A percentile compares a stretch with the other conserved stretches of the same genome.
Conservation (phyloP, 2,329 filamentous ascomycete species). For the Aureobasidium sp. region DNA sequence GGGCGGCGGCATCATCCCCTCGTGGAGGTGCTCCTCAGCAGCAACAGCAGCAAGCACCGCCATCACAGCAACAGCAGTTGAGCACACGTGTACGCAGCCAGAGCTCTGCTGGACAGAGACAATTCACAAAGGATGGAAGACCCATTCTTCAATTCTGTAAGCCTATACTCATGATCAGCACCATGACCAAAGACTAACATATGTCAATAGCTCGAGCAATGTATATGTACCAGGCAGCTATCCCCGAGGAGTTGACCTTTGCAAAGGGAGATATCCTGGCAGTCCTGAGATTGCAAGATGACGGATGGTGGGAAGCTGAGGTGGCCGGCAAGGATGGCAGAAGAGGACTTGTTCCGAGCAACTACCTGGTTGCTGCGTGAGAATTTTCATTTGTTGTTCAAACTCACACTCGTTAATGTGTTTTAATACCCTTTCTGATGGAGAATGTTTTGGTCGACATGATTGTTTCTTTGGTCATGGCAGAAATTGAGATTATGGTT, state of each 20-base stretch:
- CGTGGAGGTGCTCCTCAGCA: neutral
- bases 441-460: neutral
- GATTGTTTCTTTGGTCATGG: neutral
- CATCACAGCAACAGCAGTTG: constrained; percentile 19
- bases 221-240: constrained; percentile 90
- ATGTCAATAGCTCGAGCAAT: constrained; percentile 67
- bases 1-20: constrained; percentile 14
- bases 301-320: constrained; percentile 99
- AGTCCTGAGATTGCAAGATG: constrained; percentile 84
- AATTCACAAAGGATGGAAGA: constrained; percentile 78
- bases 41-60: neutral
- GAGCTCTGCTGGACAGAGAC: constrained; percentile 78
- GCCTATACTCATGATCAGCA: constrained; percentile 33
- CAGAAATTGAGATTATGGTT: neutral
- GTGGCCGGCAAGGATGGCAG: constrained; percentile 58
- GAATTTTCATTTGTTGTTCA: neutral
- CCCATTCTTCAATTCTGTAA: constrained; percentile 91
- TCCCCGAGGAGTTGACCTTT: constrained; percentile 90
- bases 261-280: constrained; percentile 86
- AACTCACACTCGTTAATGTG: neutral
- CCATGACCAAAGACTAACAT: constrained; percentile 11
- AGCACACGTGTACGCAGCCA: constrained; percentile 58
- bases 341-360: constrained; percentile 58
- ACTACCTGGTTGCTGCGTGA: constrained; percentile 40
- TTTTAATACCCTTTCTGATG: neutral